Evolutionary conservation across 2,329 filamentous ascomycete genomes (phyloP), one percentile per base, ranked within the genome.

Genomic region (Dryadomyces quercus-mongolicae): DNA sequence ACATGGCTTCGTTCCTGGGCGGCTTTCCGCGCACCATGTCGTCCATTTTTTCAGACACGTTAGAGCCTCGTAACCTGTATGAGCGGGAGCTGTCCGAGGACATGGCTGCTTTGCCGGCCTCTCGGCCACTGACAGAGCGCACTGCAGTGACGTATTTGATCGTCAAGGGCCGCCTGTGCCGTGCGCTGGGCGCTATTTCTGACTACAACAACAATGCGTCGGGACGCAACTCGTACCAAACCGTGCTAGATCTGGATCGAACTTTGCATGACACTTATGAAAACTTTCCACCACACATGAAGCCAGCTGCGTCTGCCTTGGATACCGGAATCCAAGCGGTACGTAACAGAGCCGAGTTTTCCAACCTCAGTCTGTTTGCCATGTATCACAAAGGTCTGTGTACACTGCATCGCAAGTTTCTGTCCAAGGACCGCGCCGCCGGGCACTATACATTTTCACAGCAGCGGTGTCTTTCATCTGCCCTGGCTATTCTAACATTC

Each of bases 21-120:
- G 51, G 43, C 42, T 47, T 53, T 47, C 51, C 51, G 20, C 51
- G 51, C 43, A 53, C 40, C n/a, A 20, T 16, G 5, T 43, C 51
- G 12, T n/a, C 25, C 16, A 21, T 47, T 1, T 12, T 38, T 13
- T 21, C 42, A 3, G 43, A 53, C 40, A 47, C 43, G 25, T 12
- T 16, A 12, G 51, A 53, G 34, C 51, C 51, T 2, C 51, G 42
- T n/a, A 53, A 53, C 21, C 3, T 53, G 43, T 25, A 53, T 31
- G 43, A 53, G 31, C 40, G 43, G 43, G 51, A 53, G 31, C 44
- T 53, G 22, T n/a, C 22, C 5, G 25, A 47, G 2, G 51, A 38
- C 40, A 45, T 5, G 8, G 18, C 5, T 42, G n/a, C 2, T 8
- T 25, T 47, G 8, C 51, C 51, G 3, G 43, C 51, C 10, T 47